Conservation (phyloP, 305 asterid species). For the Fraxinus paxiana region DNA sequence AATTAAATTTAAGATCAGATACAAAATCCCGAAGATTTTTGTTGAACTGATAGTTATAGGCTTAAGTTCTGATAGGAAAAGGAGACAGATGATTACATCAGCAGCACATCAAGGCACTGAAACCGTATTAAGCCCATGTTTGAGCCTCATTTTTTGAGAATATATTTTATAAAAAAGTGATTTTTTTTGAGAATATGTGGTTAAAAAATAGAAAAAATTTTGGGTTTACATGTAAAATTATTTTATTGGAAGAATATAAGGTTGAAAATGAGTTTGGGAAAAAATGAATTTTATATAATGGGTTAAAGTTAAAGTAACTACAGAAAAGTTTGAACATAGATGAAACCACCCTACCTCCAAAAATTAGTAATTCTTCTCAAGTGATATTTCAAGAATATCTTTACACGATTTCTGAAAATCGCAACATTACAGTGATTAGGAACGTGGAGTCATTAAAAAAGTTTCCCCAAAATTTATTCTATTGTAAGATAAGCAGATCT, state of each 20-base stretch:
- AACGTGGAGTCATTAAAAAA: neutral
- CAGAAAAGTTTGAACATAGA: neutral
- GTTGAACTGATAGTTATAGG: neutral
- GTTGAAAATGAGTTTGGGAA: neutral
- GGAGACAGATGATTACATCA: neutral
- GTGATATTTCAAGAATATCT: neutral
- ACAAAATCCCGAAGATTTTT: neutral
- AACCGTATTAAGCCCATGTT: neutral
- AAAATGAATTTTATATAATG: neutral
- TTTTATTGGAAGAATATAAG: neutral
- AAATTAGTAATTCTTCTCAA: neutral
- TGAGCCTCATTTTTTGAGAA: neutral
- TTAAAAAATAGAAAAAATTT: no score
- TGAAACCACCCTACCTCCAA: neutral
- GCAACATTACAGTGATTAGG: neutral
- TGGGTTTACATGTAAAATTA: no score
- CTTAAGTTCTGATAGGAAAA: neutral
- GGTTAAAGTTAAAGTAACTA: neutral
- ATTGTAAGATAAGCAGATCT: neutral
- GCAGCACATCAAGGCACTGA: neutral
- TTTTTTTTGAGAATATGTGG: neutral
- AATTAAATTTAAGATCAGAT: conserved; percentile 3
- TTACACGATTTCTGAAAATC: neutral
- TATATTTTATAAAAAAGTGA: neutral
- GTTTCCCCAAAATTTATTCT: neutral